Conservation (phyloP, 495 filamentous ascomycete species). For the Halenospora varia region DNA sequence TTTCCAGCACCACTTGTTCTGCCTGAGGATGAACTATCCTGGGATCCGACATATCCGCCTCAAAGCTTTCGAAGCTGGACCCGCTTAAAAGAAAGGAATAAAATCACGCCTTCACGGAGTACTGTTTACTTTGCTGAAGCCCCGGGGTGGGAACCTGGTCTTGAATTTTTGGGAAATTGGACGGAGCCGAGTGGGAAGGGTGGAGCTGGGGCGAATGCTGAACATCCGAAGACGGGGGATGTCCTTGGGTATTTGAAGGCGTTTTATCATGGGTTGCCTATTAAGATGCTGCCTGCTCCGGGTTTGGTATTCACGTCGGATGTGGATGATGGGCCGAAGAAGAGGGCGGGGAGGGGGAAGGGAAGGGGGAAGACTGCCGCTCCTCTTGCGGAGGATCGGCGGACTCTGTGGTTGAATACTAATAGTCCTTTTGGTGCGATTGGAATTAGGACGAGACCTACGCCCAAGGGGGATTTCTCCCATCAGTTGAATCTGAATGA, state of each 20-base stretch:
- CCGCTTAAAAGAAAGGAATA: conserved; percentile 46
- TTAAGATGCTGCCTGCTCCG: conserved; percentile 37
- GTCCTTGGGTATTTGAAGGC: conserved; percentile 49
- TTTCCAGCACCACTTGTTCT: conserved; percentile 61
- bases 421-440: conserved; percentile 27
- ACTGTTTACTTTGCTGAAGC: conserved; percentile 51
- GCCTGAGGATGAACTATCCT: conserved; percentile 54
- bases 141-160: conserved; percentile 32
- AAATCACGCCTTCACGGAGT: conserved; percentile 39
- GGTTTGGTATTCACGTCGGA: conserved; percentile 35
- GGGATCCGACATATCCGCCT: conserved; percentile 47
- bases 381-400: background rate
- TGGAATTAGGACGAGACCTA: conserved; percentile 50
- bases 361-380: background rate
- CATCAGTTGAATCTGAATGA: conserved; percentile 61
- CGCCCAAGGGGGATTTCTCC: conserved; percentile 42
- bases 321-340: conserved; percentile 34
- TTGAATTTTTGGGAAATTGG: conserved; percentile 39
- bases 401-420: conserved; percentile 40
- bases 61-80: conserved; percentile 57
- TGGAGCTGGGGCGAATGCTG: background rate
- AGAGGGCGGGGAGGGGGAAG: background rate
- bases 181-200: conserved; percentile 17
- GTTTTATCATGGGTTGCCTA: conserved; percentile 57
- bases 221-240: conserved; percentile 29